Percentiles rank a stretch among this genome's conserved stretches.
Evolutionary conservation across 2,329 filamentous ascomycete species (phyloP).

Genomic region (Botryotinia convoluta): DNA sequence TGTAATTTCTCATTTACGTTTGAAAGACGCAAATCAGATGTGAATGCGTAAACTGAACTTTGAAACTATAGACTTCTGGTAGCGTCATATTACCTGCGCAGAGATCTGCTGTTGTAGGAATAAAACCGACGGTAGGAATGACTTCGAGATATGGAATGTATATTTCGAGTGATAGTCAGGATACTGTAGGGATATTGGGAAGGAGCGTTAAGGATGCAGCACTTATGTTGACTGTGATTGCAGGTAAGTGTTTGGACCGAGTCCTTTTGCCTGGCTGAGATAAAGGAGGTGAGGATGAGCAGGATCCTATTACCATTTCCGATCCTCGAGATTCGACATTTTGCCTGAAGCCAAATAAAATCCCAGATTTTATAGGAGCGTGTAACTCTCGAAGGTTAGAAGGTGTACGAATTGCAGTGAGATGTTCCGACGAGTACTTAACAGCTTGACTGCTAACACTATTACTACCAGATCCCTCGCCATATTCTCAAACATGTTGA

Average conservation of each 20-base stretch:
- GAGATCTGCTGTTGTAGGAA: constrained; percentile 59
- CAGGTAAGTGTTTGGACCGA: constrained; percentile 42
- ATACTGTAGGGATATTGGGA: constrained; percentile 53
- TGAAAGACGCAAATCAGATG: neutral
- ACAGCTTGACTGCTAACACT: neutral
- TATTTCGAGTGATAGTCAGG: constrained; percentile 60
- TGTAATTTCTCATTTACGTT: neutral
- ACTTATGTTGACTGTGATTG: constrained; percentile 58
- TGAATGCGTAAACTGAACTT: constrained; percentile 20
- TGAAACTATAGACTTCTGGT: constrained; percentile 44
- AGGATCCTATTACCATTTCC: constrained; percentile 2
- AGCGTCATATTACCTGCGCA: constrained; percentile 56
- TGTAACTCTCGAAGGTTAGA: neutral
- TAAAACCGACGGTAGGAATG: constrained; percentile 64
- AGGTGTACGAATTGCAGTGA: constrained; percentile 13
- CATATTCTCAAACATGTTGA: constrained; percentile 1
- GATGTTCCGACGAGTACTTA: neutral
- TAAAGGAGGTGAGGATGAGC: neutral
- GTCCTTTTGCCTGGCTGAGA: neutral
- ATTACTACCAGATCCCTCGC: constrained; percentile 9
- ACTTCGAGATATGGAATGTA: constrained; percentile 60
- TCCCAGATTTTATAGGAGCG: neutral
- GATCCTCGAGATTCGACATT: constrained; percentile 2
- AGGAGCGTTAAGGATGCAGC: constrained; percentile 62
- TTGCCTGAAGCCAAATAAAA: neutral